A percentile compares a stretch with the other conserved stretches of the same genome.
Conservation (phyloP, 106 monocot species). For the Triglochin maritima region DNA sequence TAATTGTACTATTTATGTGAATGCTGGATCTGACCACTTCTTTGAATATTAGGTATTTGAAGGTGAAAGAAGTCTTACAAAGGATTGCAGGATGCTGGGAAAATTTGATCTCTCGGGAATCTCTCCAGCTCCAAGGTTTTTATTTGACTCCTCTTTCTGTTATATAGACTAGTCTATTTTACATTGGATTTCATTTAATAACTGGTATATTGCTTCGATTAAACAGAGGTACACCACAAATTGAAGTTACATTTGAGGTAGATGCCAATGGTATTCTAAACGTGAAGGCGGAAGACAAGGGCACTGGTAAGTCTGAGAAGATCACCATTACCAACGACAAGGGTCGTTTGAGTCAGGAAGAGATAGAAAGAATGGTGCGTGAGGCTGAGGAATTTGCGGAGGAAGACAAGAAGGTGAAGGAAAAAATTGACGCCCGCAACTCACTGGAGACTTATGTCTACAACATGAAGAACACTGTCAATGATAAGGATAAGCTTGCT, state of each 20-base stretch:
- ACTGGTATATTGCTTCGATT: background rate
- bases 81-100: slow-evolving; percentile 34
- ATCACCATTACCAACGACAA: slow-evolving; percentile 51
- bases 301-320: slow-evolving; percentile 22
- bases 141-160: background rate
- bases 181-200: background rate
- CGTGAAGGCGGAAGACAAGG: slow-evolving; percentile 48
- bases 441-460: slow-evolving; percentile 37
- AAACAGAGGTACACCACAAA: slow-evolving; percentile 31
- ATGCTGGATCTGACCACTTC: no score
- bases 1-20: no score
- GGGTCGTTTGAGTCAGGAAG: slow-evolving; percentile 44
- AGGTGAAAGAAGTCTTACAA: slow-evolving; percentile 38
- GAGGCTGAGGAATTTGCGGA: slow-evolving; percentile 44
- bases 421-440: slow-evolving; percentile 38
- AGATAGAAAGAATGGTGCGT: slow-evolving; percentile 43
- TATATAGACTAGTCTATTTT: background rate
- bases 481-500: slow-evolving; percentile 26
- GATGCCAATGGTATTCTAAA: slow-evolving; percentile 44
- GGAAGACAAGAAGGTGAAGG: slow-evolving; percentile 39
- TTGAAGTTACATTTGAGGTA: slow-evolving; percentile 41
- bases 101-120: slow-evolving; percentile 38
- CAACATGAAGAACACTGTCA: slow-evolving; percentile 38
- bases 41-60: slow-evolving; percentile 26
- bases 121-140: slow-evolving; percentile 35